A percentile compares a stretch with the other conserved stretches of the same genome.
Evolutionary conservation across 148 eudicot species (phyloP).

Genomic region (Cornus controversa): DNA sequence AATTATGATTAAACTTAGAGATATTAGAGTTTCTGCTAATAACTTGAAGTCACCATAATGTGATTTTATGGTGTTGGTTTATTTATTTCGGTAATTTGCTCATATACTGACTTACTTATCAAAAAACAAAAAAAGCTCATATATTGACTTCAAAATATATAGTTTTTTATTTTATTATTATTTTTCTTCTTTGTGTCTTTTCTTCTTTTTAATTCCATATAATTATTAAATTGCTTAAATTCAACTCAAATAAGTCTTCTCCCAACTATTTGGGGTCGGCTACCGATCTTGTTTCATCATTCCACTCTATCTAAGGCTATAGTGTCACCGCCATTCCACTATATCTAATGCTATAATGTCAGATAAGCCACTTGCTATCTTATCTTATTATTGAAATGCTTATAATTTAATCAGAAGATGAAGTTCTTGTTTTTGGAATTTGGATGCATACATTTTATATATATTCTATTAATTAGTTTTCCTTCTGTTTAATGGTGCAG

Average conservation of each 20-base stretch:
- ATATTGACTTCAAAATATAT: neutral
- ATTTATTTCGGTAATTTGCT: neutral
- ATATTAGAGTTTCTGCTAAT: neutral
- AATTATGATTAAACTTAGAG: too few relatives aligned
- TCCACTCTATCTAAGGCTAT: too few relatives aligned
- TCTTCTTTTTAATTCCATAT: neutral
- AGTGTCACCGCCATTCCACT: neutral
- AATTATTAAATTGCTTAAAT: neutral
- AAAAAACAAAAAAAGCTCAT: too few relatives aligned
- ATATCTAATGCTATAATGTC: neutral
- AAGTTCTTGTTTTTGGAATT: neutral
- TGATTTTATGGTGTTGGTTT: neutral
- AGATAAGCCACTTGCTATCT: too few relatives aligned
- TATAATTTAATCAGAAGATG: neutral
- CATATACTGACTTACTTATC: neutral
- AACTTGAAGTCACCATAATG: neutral
- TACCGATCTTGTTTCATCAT: too few relatives aligned
- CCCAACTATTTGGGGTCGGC: too few relatives aligned
- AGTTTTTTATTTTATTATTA: neutral
- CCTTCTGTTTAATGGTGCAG: conserved; percentile 30
- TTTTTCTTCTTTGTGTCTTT: neutral
- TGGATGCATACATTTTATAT: neutral
- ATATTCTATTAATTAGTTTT: neutral
- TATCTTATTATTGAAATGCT: too few relatives aligned
- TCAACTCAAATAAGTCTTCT: too few relatives aligned